Evolutionary conservation across 2,329 filamentous ascomycete species (phyloP).

Genomic region (Thelonectria rubi): DNA sequence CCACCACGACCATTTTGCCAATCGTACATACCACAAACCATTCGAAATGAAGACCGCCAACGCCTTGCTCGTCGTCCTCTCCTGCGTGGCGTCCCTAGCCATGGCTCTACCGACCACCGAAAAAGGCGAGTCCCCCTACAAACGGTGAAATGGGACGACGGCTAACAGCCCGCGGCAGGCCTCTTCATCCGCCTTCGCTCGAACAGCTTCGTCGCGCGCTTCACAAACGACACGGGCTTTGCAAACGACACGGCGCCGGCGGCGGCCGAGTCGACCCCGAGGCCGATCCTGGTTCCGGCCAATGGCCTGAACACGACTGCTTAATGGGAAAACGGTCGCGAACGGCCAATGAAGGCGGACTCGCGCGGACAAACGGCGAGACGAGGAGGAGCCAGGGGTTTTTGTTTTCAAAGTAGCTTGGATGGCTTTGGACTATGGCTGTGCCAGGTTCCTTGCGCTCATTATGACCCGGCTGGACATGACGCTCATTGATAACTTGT

Average conservation of each 20-base stretch:
- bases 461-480: too few species aligned
- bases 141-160: too few species aligned
- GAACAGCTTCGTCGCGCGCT: neutral
- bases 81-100: slow-evolving; percentile 30
- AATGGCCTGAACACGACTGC: neutral
- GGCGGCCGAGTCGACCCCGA: neutral
- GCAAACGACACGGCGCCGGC: neutral
- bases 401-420: neutral
- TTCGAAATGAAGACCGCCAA: slow-evolving; percentile 39
- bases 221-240: slow-evolving; percentile 1
- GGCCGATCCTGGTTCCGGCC: slow-evolving; percentile 15
- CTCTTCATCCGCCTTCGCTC: neutral
- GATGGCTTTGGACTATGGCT: neutral
- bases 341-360: too few species aligned
- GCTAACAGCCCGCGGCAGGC: neutral
- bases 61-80: slow-evolving; percentile 32
- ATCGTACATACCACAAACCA: neutral
- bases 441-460: too few species aligned
- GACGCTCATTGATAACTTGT: neutral
- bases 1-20: slow-evolving; percentile 7
- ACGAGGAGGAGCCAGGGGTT: too few species aligned
- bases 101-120: slow-evolving; percentile 29
- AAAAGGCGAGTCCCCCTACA: slow-evolving; percentile 23
- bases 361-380: too few species aligned
- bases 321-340: too few species aligned